Base-by-base conservation (phyloP, 192 early-diverging fungal genomes). In the Umbelopsis ramanniana region DNA sequence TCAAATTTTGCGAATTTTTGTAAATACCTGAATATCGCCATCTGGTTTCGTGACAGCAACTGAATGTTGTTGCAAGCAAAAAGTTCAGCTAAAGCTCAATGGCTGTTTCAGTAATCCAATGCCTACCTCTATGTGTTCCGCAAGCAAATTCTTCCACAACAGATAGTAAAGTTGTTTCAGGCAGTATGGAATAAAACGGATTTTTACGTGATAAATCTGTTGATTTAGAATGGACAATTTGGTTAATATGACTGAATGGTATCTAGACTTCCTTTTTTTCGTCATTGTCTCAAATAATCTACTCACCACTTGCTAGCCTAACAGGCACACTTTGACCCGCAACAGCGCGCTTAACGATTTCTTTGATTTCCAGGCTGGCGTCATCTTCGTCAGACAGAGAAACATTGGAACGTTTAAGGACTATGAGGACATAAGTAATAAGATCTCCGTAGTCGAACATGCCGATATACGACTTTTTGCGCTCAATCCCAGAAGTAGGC, bases 361-460 rank as follows among this genome's bases (percentile, higher is more conserved):
- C 87, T n/a, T 85, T 70, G 69, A 90, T 81, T 77, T 92, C 88
- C n/a, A 83, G 71, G 3, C 83, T 67, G 52, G 74, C 69, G 33
- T 52, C 63, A 45, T 74, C 73, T 35, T 73, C 77, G n/a, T 35
- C 57, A 48, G 48, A 72, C 69, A 79, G 74, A 66, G 68, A 53
- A 52, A 63, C 3, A 66, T 50, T 11, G 26, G 57, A 66, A 29
- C 47, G 45, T 35, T 37, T 24, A 19, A 70, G 60, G 21, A 63
- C 35, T n/a, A 69, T 46, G 26, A 70, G 52, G 11, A 96, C 75
- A 79, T 91, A 96, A 0, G 92, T 84, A 66, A 93, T 91, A 54
- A 94, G 73, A 69, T 96, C 94, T 60, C 90, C 91, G 71, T 91
- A 90, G 72, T 96, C 94, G 81, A 96, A 94, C 91, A 96, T 93